Conservation (phyloP, 1,284 basidiomycete species). For the Moniliella sp. region DNA sequence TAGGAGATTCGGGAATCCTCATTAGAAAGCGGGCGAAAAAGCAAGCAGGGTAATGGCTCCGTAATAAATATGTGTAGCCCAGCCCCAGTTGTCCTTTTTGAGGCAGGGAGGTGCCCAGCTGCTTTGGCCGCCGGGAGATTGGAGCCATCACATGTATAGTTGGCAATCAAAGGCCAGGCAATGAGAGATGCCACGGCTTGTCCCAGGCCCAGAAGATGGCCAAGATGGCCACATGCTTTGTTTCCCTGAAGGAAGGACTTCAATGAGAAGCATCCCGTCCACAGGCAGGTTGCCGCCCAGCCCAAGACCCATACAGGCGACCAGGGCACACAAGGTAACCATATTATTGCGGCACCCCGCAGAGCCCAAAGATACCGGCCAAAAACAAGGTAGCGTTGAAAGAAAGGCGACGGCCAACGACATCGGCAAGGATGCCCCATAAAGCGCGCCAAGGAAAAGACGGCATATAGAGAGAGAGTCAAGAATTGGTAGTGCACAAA, state of each 20-base stretch:
- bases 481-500: constrained; percentile 14
- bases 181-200: constrained; percentile 25
- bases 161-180: constrained; percentile 30
- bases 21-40: constrained; percentile 26
- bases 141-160: constrained; percentile 19
- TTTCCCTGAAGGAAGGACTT: constrained; percentile 24
- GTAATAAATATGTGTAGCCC: constrained; percentile 30
- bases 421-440: constrained; percentile 28
- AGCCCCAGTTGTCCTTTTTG: constrained; percentile 17
- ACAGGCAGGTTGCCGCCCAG: constrained; percentile 30
- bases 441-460: constrained; percentile 26
- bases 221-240: constrained; percentile 8
- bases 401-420: constrained; percentile 25
- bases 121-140: too few species aligned
- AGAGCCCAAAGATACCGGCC: constrained; percentile 28
- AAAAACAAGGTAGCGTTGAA: constrained; percentile 30
- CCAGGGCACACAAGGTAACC: constrained; percentile 20
- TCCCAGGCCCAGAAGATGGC: constrained; percentile 31
- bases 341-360: constrained; percentile 23
- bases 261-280: constrained; percentile 32
- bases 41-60: constrained; percentile 20
- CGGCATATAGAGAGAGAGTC: constrained; percentile 22
- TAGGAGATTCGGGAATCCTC: constrained; percentile 30
- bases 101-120: constrained; percentile 8
- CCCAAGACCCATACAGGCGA: constrained; percentile 25